Conservation (phyloP, 2,329 filamentous ascomycete genomes). For the Septoria linicola region DNA sequence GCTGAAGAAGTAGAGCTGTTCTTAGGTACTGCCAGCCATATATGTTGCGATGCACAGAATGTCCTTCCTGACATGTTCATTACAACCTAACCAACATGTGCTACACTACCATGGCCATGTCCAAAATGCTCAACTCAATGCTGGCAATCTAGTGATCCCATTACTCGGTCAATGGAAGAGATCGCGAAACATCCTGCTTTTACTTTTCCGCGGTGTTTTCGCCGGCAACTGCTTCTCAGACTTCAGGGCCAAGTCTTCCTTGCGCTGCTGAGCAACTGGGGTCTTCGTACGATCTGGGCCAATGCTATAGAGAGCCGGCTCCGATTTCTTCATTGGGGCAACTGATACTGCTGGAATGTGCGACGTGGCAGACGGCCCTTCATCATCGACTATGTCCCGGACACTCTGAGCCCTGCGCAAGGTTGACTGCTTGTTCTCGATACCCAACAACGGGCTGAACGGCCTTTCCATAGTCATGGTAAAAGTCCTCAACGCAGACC, state of each 20-base stretch:
- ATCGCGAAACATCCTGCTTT: slow-evolving; percentile 29
- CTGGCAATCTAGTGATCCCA: slow-evolving; percentile 6
- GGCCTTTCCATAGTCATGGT: slow-evolving; percentile 39
- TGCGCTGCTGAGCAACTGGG: slow-evolving; percentile 21
- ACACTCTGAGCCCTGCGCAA: slow-evolving; percentile 37
- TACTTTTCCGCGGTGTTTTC: slow-evolving; percentile 30
- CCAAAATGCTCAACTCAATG: slow-evolving; percentile 2
- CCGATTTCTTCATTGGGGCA: slow-evolving; percentile 3
- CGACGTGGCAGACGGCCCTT: slow-evolving; percentile 1
- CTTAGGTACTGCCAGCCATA: too few species aligned
- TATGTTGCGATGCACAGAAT: too few species aligned
- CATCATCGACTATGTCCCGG: slow-evolving; percentile 20
- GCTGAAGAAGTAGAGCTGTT: too few species aligned
- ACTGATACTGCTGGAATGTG: slow-evolving; percentile 10
- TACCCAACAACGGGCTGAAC: slow-evolving; percentile 33
- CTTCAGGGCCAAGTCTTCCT: slow-evolving; percentile 5
- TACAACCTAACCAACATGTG: neutral
- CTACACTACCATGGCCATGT: neutral
- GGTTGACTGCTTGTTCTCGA: slow-evolving; percentile 26
- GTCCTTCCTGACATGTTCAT: too few species aligned
- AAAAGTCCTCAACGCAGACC: slow-evolving; percentile 33
- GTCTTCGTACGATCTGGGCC: slow-evolving; percentile 24
- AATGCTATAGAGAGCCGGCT: slow-evolving; percentile 27
- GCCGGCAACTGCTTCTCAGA: slow-evolving; percentile 6
- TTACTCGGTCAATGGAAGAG: slow-evolving; percentile 25